Evolutionary conservation across 495 filamentous ascomycete genomes (phyloP).

Genomic region (Polyplosphaeria fusca): DNA sequence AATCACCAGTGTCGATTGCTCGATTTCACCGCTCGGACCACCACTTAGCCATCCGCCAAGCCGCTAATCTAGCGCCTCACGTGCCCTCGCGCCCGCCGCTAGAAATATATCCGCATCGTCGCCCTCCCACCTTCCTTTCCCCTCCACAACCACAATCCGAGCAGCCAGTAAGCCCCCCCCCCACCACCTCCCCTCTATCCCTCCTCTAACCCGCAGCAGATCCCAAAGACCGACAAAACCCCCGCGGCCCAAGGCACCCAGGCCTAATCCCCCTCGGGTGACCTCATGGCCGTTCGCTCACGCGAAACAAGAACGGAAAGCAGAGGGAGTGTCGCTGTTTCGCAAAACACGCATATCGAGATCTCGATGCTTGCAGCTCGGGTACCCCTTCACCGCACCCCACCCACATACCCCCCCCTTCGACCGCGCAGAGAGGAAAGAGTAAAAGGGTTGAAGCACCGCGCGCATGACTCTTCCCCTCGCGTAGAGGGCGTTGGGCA

Average conservation of each 20-base stretch:
- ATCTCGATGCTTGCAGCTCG: background rate
- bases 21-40: too few species aligned
- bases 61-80: background rate
- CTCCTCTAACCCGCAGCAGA: slow-evolving; percentile 4
- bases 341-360: background rate
- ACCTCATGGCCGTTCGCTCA: slow-evolving; percentile 4
- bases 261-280: slow-evolving; percentile 13
- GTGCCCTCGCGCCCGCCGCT: background rate
- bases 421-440: slow-evolving; percentile 21
- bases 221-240: slow-evolving; percentile 25
- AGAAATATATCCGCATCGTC: background rate
- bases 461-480: background rate
- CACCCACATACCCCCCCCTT: slow-evolving; percentile 9
- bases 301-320: slow-evolving; percentile 16
- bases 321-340: slow-evolving; percentile 20
- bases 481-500: background rate
- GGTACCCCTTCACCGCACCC: background rate
- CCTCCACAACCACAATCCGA: slow-evolving; percentile 8
- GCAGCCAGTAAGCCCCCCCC: slow-evolving; percentile 1
- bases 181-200: background rate
- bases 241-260: background rate
- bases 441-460: slow-evolving; percentile 26
- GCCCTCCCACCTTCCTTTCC: background rate
- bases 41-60: too few species aligned
- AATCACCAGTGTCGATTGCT: too few species aligned